Conservation (phyloP, 805 yeast species). For the Kuraishia borneana region DNA sequence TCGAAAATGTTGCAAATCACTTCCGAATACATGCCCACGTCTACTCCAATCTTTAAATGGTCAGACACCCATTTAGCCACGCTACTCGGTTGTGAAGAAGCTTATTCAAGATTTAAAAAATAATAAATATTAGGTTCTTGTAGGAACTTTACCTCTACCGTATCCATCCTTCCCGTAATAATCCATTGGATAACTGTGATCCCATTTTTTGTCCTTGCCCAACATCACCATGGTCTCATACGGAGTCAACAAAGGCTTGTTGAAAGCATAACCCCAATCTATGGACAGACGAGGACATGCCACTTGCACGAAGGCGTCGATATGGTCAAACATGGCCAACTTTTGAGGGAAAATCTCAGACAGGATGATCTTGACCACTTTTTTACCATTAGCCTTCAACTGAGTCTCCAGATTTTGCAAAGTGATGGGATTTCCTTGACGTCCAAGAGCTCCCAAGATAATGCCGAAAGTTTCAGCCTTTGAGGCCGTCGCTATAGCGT, state of each 20-base stretch:
- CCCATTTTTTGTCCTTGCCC: slow-evolving; percentile 59
- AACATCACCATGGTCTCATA: slow-evolving; percentile 92
- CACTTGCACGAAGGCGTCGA: slow-evolving; percentile 93
- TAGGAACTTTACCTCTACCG: slow-evolving; percentile 75
- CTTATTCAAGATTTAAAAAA: slow-evolving; percentile 12
- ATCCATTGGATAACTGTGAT: slow-evolving; percentile 83
- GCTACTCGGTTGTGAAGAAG: slow-evolving; percentile 54
- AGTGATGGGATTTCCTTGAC: slow-evolving; percentile 86
- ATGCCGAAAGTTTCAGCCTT: slow-evolving; percentile 63
- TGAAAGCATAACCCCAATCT: slow-evolving; percentile 98
- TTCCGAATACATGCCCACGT: slow-evolving; percentile 22
- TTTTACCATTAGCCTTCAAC: slow-evolving; percentile 43
- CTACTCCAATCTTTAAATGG: slow-evolving; percentile 34
- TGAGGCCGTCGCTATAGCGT: slow-evolving; percentile 58
- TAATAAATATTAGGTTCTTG: slow-evolving; percentile 7
- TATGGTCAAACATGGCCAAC: slow-evolving; percentile 81
- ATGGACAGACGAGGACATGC: slow-evolving; percentile 95
- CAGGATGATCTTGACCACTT: slow-evolving; percentile 69
- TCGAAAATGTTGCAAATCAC: slow-evolving; percentile 25
- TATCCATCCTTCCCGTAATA: slow-evolving; percentile 85
- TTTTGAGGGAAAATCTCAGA: slow-evolving; percentile 93
- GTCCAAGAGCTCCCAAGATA: slow-evolving; percentile 85
- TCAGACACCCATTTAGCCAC: slow-evolving; percentile 51
- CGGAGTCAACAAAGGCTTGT: slow-evolving; percentile 85
- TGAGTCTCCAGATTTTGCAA: slow-evolving; percentile 51